Base-by-base conservation (phyloP, 495 filamentous ascomycete species). In the Xylaria nigripes region DNA sequence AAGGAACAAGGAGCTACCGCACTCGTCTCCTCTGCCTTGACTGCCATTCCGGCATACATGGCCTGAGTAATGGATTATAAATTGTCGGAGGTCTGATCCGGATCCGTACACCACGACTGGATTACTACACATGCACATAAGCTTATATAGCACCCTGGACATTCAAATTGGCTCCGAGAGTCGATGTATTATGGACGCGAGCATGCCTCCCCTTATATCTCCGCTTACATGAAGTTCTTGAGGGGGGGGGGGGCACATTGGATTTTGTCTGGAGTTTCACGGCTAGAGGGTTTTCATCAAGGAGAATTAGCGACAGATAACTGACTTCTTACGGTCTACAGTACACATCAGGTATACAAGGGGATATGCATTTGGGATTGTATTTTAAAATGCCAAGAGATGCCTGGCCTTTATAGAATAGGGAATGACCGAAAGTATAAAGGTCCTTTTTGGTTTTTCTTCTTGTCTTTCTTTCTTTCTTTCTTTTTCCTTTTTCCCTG, bases 21-120 rank as follows among this genome's bases (percentile, higher is more conserved):
- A 65, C 24, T 64, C 61, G 19, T 64, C 64, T 32, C 64, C 64
- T 5, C 61, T 67, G 29, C 64, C 64, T 22, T 67, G 47, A 67
- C 42, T 51, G 29, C 19, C 34, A 43, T 49, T 30, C 24, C 46
- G 10, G 52, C 61, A 45, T 62, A 62, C 62, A 61, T 52, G 58
- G 55, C 36, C 47, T 21, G 12, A 58, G 59, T 30, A 51, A 50
- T 32, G 60, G 63, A 27, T 48, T 40, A 45, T 60, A 57, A 57
- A 42, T 52, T 57, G 40, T 38, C 15, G 32, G 38, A 46, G 21
- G 50, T 51, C 32, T 5, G 32, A 46, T 53, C 43, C 51, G 55
- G 46, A 48, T 54, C 51, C 29, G 42, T 25, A 49, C 41, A 47
- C 36, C 48, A 22, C 34, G 43, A 25, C 46, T 54, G 46, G 40